Base-by-base conservation (phyloP, 139 green algal species). In the Picochlorum sp. region DNA sequence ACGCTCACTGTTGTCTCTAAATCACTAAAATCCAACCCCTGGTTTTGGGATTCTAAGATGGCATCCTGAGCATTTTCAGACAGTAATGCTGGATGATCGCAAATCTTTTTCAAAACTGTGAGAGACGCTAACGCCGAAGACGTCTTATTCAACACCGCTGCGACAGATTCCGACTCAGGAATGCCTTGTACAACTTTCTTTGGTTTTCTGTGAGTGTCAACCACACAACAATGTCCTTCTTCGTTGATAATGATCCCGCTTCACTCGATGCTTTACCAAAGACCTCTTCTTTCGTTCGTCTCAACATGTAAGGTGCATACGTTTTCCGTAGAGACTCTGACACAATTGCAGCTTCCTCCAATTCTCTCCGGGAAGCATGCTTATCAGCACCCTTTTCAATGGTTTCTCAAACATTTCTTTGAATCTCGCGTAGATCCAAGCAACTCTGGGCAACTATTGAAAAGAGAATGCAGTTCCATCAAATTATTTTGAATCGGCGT, bases 221-320 rank as follows among this genome's bases (percentile, higher is more conserved):
- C 92, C 92, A 98, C 11, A 97, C 85, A 41, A 98, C 88, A 13
- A 98, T 64, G 68, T 98, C 92, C 62, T 90, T 92, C 81, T 97
- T 63, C 54, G 15, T 15, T 7, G 51, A 23, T 8, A 67, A 32
- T 18, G 47, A 20, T 1, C 32, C 28, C 10, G 21, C 26, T 28
- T 21, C 18, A 18, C 10, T 9, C 34, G 16, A 44, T 24, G 23
- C 15, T 23, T 0, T n/a, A 32, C 61, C 61, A 55, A 93, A 70
- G 2, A 96, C 84, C 4, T 89, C 76, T 54, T 86, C 82, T 74
- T 97, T 97, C 67, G 95, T 86, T 2, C 92, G 77, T 0, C 92
- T 72, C 62, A 98, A 71, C 38, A 98, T 86, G 75, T 80, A 93
- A 20, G 92, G 86, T 34, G 71, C 78, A 4, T 89, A 18, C 66